Base-by-base conservation (phyloP, 2,329 filamentous ascomycete genomes). In the Cladophialophora immunda region DNA sequence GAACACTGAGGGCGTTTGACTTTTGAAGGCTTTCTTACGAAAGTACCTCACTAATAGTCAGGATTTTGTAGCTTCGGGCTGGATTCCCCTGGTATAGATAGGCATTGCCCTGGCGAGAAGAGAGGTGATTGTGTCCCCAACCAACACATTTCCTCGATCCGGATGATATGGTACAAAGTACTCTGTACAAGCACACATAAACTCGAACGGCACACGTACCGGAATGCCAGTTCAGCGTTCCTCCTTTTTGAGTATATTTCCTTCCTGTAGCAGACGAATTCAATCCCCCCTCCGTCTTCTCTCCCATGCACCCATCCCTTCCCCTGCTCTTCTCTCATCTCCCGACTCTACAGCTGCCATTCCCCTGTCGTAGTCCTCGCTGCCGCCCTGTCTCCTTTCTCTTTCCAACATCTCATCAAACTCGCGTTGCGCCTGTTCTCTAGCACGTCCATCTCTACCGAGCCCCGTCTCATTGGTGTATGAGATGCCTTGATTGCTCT, bases 351-450 rank as follows among this genome's bases (percentile, higher is more conserved):
- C 61, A 27, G 63, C 70, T 17, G 25, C 38, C 65, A 66, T 68
- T 1, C 66, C 70, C 29, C 59, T 55, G 32, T 65, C 60, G 36
- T 72, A 72, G 15, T 71, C 71, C 7, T 55, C 70, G 52, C 70
- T 67, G 13, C 68, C 68, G 45, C 70, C 67, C 41, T 65, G 45
- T n/a, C 57, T 75, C 58, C 79, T 72, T 71, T 82, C 81, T 0
- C 75, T 69, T 2, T 83, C 81, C 19, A 83, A 66, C 74, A 82
- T 74, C 11, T 73, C 73, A 65, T 83, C 78, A 59, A 83, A 83
- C 2, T 82, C 78, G 8, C 75, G 77, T 64, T 80, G 80, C 2
- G 80, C 79, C 61, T 78, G 74, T 47, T 81, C 76, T 56, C 75
- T 74, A 29, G 79, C 77, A 8, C 52, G 59, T n/a, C 50, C 50